Evolutionary conservation across 1,284 basidiomycete genomes (phyloP), one percentile per base, ranked within the genome.

Genomic region (Paramarasmius palmivorus): DNA sequence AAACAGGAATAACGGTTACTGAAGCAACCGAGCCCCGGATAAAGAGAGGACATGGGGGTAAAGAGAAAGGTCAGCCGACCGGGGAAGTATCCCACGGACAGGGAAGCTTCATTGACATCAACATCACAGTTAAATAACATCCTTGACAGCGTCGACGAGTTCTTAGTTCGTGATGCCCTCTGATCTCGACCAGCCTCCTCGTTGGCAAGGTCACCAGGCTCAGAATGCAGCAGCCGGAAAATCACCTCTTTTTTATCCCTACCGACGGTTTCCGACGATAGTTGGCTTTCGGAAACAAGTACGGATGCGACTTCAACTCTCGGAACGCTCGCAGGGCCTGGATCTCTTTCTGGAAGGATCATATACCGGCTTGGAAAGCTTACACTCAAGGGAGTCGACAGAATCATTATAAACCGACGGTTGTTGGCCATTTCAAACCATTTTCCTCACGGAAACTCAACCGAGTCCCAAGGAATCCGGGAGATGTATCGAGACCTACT

Each of bases 351-450:
- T 9, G 54, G 54, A 23, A 55, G 41, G 40, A 42, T 42, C 17
- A 37, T 55, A 9, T 37, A 29, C 19, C 50, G 22, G 17, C 37
- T 55, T 7, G 54, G 54, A 15, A 55, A 42, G 26, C 15, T 51
- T 5, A 55, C 54, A 14, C 36, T 55, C n/a, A 55, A 48, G 20
- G 49, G 54, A 10, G 29, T 55, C 9, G 49, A 55, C 32, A 40
- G 39, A 40, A 9, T 55, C 37, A 41, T 47, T 17, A 55, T 55
- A 15, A 51, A 23, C 20, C 41, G 54, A 38, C 32, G 42, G 25
- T 29, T 55, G 29, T 50, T 34, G 12, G 22, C 29, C 26, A 55
- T 55, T 15, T 34, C 42, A 7, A 20, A 44, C 17, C 34, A 51
- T 25, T 55, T 55, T 34, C 52, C 52, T 34, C 52, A 53, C 39